Conservation (phyloP, 1,139 yeast species). For the Kodamaea fungicola region DNA sequence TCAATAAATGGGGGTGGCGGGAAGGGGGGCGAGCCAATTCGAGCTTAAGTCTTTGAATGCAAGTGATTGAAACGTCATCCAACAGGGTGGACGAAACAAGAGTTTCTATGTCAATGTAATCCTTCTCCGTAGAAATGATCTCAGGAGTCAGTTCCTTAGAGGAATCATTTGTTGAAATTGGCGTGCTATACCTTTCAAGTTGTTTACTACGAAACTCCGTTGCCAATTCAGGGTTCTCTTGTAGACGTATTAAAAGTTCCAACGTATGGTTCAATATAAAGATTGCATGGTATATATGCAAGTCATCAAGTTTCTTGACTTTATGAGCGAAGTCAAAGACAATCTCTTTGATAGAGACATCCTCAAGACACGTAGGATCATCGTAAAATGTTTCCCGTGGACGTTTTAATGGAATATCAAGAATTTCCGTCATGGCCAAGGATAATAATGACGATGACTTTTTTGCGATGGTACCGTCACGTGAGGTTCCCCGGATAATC, state of each 20-base stretch:
- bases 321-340: conserved; percentile 30
- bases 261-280: conserved; percentile 29
- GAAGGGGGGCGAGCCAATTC: conserved; percentile 3
- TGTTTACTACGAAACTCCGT: conserved; percentile 25
- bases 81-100: conserved; percentile 3
- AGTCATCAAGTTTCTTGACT: conserved; percentile 30
- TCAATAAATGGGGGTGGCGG: conserved; percentile 29
- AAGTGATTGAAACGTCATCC: conserved; percentile 5
- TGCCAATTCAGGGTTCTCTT: conserved; percentile 22
- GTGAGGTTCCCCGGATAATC: too few species aligned
- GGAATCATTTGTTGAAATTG: background rate
- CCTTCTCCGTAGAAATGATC: conserved; percentile 4
- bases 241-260: conserved; percentile 33
- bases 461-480: too few species aligned
- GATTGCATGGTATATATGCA: conserved; percentile 38
- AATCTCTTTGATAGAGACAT: conserved; percentile 35
- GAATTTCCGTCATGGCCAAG: background rate
- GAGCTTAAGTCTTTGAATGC: conserved; percentile 3
- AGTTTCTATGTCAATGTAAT: background rate
- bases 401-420: conserved; percentile 39
- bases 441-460: too few species aligned
- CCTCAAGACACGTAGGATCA: conserved; percentile 35
- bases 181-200: conserved; percentile 22
- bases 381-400: conserved; percentile 43
- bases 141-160: conserved; percentile 5